Evolutionary conservation across 768 basidiomycete genomes (phyloP), one percentile per base, ranked within the genome.

Genomic region (Stropharia rugosoannulata): DNA sequence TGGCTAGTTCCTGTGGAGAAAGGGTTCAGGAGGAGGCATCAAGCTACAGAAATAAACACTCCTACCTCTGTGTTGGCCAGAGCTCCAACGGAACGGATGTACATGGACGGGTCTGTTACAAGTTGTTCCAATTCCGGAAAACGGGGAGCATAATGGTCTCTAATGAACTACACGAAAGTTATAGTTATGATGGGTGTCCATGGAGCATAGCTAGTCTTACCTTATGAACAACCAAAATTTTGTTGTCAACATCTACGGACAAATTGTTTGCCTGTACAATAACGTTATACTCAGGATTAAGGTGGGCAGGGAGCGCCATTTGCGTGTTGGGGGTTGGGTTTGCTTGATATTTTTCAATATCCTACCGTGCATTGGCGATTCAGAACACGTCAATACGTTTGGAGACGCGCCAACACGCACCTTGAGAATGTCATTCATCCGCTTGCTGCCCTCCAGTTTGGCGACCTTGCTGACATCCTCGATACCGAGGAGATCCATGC

Each of bases 181-280:
- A n/a, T n/a, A n/a, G n/a, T n/a, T 53, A 63, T 56, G 56, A 55
- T 29, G 45, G 25, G 55, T 48, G 10, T 39, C 43, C 11, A 1
- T 15, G 59, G 13, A 50, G 25, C 39, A 44, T 35, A 43, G 52
- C 13, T 25, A 38, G 12, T 66, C 72, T 59, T 63, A 82, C 94
- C 80, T 99, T 99, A 76, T 99, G 93, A 0, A 99, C 95, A 29
- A 99, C 80, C 36, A 99, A 79, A 52, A 98, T 93, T 71, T 99
- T 97, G 64, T 99, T 99, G 73, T 99, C 97, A 5, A 98, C 87
- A 64, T 99, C 97, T 41, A 99, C 97, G 1, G 95, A 93, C 55
- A 98, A 77, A 71, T 99, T 99, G 76, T 99, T 99, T 22, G 97
- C 93, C 63, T 94, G 87, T 4, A 99, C 97, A 64, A 98, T 98